Percentiles rank a stretch among this genome's conserved stretches.
Conservation (phyloP, 768 basidiomycete species). For the Amanita polypyramis region DNA sequence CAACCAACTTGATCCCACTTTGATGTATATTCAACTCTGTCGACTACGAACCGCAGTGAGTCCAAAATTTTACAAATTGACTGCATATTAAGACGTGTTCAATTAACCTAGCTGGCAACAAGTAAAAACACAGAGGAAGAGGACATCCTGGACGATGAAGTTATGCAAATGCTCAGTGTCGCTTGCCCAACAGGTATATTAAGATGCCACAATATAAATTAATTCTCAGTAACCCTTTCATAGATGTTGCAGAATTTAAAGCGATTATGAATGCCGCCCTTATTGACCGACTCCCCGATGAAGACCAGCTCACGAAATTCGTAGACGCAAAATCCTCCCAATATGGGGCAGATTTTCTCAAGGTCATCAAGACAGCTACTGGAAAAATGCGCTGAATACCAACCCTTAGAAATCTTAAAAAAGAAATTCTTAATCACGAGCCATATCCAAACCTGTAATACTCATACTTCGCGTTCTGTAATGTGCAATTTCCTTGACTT, state of each 20-base stretch:
- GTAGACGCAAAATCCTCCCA: constrained; percentile 19
- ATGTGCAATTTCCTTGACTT: not conserved
- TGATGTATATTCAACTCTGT: not conserved
- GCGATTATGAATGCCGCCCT: constrained; percentile 27
- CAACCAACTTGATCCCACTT: not conserved
- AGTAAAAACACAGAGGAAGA: constrained; percentile 17
- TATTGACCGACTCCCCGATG: constrained; percentile 22
- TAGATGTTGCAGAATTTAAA: constrained; percentile 28
- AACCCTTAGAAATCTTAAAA: not conserved
- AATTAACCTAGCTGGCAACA: constrained; percentile 17
- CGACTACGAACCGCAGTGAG: not conserved
- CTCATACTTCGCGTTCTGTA: not conserved
- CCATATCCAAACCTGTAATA: not conserved
- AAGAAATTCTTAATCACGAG: not conserved
- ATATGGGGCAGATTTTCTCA: constrained; percentile 28
- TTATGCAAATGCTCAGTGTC: constrained; percentile 25
- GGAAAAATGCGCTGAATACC: not conserved
- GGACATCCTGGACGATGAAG: constrained; percentile 25
- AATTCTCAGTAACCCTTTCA: not conserved
- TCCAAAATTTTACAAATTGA: not conserved
- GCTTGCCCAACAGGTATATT: constrained; percentile 30
- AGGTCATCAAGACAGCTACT: constrained; percentile 23
- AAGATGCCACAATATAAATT: not conserved
- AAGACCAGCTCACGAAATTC: constrained; percentile 31
- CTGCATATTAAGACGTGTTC: not conserved